A percentile compares a stretch with the other conserved stretches of the same genome.
phyloP scores from a whole-genome alignment of 2,329 filamentous ascomycete genomes.

The Lachnellula hyalina region DNA sequence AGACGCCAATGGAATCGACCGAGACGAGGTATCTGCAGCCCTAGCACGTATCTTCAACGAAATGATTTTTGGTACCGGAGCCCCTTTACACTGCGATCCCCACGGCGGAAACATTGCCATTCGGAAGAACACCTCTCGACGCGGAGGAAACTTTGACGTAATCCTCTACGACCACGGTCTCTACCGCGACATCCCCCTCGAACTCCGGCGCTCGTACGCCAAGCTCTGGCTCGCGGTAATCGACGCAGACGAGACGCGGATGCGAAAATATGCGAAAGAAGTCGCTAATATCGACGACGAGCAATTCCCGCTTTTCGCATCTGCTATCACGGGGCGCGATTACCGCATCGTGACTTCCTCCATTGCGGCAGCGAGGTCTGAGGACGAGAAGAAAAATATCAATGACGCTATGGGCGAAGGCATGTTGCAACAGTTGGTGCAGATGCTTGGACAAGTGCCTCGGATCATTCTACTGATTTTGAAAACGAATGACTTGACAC shows the following conservation, averaged over 20 bases:
- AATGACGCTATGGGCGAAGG: constrained; percentile 79
- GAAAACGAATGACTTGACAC: constrained; percentile 95
- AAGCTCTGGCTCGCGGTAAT: constrained; percentile 97
- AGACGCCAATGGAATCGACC: constrained; percentile 79
- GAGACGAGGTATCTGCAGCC: constrained; percentile 90
- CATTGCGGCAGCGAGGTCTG: constrained; percentile 51
- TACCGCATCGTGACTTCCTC: constrained; percentile 66
- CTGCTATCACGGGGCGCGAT: constrained; percentile 91
- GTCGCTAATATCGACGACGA: constrained; percentile 85
- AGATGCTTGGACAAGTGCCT: constrained; percentile 82
- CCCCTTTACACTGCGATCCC: constrained; percentile 91
- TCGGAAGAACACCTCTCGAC: constrained; percentile 63
- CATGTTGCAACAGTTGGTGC: constrained; percentile 80
- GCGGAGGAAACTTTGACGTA: constrained; percentile 79
- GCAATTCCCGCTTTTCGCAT: constrained; percentile 92
- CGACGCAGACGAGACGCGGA: constrained; percentile 75
- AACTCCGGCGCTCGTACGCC: constrained; percentile 79
- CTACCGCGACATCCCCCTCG: constrained; percentile 82
- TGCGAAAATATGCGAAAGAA: constrained; percentile 84
- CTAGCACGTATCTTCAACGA: constrained; percentile 95
- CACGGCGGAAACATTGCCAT: constrained; percentile 96
- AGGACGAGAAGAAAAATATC: constrained; percentile 81
- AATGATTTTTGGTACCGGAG: constrained; percentile 92
- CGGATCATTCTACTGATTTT: constrained; percentile 90
- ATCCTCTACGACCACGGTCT: constrained; percentile 96